Conservation (phyloP, 2,329 filamentous ascomycete species). For the Samsoniella hepiali region DNA sequence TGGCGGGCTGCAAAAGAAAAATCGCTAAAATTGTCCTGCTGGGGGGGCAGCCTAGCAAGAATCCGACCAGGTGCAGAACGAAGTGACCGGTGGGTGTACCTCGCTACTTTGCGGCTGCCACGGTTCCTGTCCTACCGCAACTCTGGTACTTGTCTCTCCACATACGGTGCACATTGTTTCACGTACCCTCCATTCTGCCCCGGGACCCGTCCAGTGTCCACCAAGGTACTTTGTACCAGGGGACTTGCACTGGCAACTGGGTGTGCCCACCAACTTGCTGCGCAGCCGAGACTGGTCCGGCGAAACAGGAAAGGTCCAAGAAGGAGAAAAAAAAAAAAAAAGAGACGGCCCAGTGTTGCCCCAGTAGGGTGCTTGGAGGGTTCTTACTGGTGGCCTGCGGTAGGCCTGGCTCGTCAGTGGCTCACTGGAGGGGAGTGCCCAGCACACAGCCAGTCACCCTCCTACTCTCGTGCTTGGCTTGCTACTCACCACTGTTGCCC, state of each 20-base stretch:
- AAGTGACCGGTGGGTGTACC: not conserved
- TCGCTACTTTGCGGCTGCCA: conserved; percentile 1
- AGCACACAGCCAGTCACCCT: not conserved
- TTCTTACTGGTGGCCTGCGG: not conserved
- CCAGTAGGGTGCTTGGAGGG: not conserved
- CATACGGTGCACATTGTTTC: not conserved
- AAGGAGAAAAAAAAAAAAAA: conserved; percentile 2
- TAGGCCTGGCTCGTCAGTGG: not conserved
- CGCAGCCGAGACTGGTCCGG: conserved; percentile 6
- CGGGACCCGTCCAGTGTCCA: not conserved
- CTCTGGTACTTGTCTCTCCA: not conserved
- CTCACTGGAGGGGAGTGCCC: not conserved
- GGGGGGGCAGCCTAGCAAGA: not conserved
- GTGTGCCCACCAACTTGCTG: not conserved
- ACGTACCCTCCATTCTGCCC: not conserved
- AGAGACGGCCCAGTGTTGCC: conserved; percentile 9
- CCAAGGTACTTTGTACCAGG: not conserved
- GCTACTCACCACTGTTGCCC: not conserved
- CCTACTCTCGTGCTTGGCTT: not conserved
- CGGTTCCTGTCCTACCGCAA: conserved; percentile 3
- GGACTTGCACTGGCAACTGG: not conserved
- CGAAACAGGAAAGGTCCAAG: conserved; percentile 8
- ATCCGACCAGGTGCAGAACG: not conserved
- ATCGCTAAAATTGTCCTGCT: conserved; percentile 2
- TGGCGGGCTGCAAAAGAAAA: not conserved